A percentile compares a stretch with the other conserved stretches of the same genome.
Conservation (phyloP, 2,329 filamentous ascomycete genomes). For the Ilyonectria destructans region DNA sequence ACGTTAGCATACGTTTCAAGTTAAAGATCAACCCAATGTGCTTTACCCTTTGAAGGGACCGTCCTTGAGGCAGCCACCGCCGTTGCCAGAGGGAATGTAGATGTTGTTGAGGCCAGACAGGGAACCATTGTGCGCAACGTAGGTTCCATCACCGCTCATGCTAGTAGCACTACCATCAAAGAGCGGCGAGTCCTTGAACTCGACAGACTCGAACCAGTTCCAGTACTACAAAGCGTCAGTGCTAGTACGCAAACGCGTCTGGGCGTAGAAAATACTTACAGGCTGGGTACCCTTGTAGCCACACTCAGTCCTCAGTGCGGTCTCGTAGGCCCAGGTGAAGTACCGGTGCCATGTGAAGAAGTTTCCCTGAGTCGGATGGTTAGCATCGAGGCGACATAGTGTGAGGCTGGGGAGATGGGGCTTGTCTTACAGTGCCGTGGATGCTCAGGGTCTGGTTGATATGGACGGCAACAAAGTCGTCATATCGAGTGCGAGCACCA, state of each 20-base stretch:
- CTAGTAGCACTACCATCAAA: constrained; percentile 61
- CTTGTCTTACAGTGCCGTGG: constrained; percentile 53
- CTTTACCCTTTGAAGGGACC: constrained; percentile 28
- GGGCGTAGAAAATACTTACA: constrained; percentile 27
- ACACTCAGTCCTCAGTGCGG: constrained; percentile 46
- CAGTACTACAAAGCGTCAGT: constrained; percentile 56
- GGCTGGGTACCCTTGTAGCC: constrained; percentile 56
- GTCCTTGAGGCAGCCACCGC: constrained; percentile 44
- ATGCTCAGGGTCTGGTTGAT: constrained; percentile 62
- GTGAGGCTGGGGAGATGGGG: not conserved
- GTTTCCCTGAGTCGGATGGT: constrained; percentile 28
- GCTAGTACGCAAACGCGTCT: not conserved
- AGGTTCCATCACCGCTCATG: not conserved
- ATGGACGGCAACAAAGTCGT: constrained; percentile 66
- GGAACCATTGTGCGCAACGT: not conserved
- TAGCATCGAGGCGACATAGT: not conserved
- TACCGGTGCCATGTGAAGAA: constrained; percentile 50
- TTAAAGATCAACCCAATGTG: not conserved
- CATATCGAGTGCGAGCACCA: constrained; percentile 61
- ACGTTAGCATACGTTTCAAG: not conserved
- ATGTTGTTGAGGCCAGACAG: constrained; percentile 36
- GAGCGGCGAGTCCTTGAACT: constrained; percentile 64
- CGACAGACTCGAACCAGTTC: constrained; percentile 65
- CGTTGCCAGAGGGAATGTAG: constrained; percentile 40
- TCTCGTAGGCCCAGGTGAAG: constrained; percentile 47